Conservation (phyloP, 495 filamentous ascomycete species). For the Astrothelium macrocarpum region DNA sequence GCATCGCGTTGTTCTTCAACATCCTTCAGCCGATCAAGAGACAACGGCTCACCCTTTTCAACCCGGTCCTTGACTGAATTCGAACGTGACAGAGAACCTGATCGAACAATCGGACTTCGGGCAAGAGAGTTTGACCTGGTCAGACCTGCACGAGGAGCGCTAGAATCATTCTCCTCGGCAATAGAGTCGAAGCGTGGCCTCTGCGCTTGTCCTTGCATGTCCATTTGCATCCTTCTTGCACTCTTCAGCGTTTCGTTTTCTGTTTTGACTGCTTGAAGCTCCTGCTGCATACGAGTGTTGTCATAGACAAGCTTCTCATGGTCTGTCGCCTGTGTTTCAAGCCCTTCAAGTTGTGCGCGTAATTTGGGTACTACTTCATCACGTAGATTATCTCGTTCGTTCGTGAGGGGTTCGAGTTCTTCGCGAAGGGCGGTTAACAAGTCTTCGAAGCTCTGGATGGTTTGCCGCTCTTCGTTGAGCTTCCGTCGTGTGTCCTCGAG, state of each 20-base stretch:
- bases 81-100: constrained; percentile 38
- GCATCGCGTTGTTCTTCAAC: constrained; percentile 90
- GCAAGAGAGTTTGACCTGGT: constrained; percentile 55
- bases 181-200: constrained; percentile 50
- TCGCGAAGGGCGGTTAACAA: constrained; percentile 71
- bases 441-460: constrained; percentile 91
- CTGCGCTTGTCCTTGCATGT: constrained; percentile 34
- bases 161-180: constrained; percentile 46
- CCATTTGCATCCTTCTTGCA: constrained; percentile 43
- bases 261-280: constrained; percentile 57
- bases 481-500: constrained; percentile 75
- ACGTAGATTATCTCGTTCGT: constrained; percentile 84
- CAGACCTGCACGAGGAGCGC: constrained; percentile 38
- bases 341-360: constrained; percentile 61
- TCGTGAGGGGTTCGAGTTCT: constrained; percentile 70
- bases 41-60: constrained; percentile 20
- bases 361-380: constrained; percentile 76
- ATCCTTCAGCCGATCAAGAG: constrained; percentile 77
- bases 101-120: constrained; percentile 29
- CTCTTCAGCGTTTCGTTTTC: constrained; percentile 54
- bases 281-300: constrained; percentile 67
- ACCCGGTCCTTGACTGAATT: constrained; percentile 52
- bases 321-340: constrained; percentile 59
- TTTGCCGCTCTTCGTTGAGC: constrained; percentile 72
- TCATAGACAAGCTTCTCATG: constrained; percentile 63